Percentiles rank a stretch among this genome's conserved stretches.
Conservation (phyloP, 768 basidiomycete genomes). For the Tylopilus felleus region DNA sequence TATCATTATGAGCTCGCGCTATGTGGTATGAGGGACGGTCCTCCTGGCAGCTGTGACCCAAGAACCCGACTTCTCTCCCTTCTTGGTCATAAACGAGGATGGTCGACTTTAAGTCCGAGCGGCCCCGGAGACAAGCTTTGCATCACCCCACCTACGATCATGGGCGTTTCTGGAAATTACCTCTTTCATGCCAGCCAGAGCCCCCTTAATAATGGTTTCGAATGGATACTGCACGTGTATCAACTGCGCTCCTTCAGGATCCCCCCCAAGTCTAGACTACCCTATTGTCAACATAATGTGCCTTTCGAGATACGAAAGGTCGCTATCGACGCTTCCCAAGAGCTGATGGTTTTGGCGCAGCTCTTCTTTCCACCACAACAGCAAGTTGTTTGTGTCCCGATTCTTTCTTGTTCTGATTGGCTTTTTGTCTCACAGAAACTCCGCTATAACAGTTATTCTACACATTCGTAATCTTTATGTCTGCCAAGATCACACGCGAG, state of each 20-base stretch:
- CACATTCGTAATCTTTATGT: conserved; percentile 54
- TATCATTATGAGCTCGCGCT: conserved; percentile 32
- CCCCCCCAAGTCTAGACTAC: conserved; percentile 23
- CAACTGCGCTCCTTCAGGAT: conserved; percentile 33
- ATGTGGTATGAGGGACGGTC: conserved; percentile 31
- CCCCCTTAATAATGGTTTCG: conserved; percentile 29
- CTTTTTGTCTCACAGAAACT: conserved; percentile 18
- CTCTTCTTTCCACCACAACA: conserved; percentile 30
- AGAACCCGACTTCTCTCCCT: conserved; percentile 27
- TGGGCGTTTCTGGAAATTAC: conserved; percentile 31
- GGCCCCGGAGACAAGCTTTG: conserved; percentile 31
- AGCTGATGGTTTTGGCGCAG: conserved; percentile 30
- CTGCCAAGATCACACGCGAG: conserved; percentile 52
- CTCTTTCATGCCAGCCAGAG: conserved; percentile 35
- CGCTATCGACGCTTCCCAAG: conserved; percentile 31
- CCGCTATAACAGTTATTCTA: conserved; percentile 30
- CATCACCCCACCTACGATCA: conserved; percentile 32
- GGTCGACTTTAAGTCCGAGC: conserved; percentile 31
- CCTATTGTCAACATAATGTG: conserved; percentile 31
- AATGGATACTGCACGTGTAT: conserved; percentile 33
- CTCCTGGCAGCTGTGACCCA: conserved; percentile 16
- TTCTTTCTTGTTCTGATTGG: not conserved
- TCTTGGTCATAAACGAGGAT: conserved; percentile 31
- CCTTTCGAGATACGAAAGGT: conserved; percentile 34
- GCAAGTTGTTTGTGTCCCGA: conserved; percentile 7